Percentiles rank a stretch among this genome's conserved stretches.
These are phyloP conservation scores for Claviceps paspali DNA, from an alignment of 2,329 filamentous ascomycete species.

Conservation along the genomic window DNA sequence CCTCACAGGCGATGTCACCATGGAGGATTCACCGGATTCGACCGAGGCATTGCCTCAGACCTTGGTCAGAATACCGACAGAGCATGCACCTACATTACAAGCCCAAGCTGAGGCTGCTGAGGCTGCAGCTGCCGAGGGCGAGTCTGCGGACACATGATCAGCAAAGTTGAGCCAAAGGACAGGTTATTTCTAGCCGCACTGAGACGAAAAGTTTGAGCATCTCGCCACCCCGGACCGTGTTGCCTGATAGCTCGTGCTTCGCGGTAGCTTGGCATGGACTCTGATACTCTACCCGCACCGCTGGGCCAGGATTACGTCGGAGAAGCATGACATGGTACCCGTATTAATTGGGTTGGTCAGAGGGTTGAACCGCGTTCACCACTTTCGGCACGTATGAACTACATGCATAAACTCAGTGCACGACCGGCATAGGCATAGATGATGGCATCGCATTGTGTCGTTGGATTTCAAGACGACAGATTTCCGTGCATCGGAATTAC, in stretches of 20 bases:
- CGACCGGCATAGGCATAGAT: no score
- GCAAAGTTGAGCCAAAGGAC: not conserved
- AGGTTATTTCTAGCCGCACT: not conserved
- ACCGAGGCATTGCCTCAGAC: constrained; percentile 56
- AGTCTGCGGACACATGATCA: constrained; percentile 6
- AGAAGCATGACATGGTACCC: no score
- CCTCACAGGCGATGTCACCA: constrained; percentile 22
- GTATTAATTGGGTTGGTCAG: no score
- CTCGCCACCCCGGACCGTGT: not conserved
- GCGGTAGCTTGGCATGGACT: not conserved
- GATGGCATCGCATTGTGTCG: not conserved
- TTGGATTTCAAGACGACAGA: not conserved
- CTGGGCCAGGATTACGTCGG: not conserved
- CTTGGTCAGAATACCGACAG: constrained; percentile 69
- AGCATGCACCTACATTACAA: constrained; percentile 53
- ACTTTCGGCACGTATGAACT: no score
- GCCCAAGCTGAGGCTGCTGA: constrained; percentile 40
- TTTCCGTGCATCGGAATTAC: no score
- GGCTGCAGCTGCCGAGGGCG: constrained; percentile 26
- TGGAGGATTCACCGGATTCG: constrained; percentile 20
- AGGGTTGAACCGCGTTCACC: no score
- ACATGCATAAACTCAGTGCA: no score
- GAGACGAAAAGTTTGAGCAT: not conserved
- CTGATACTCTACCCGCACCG: not conserved
- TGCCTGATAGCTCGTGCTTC: not conserved